Base-by-base conservation (phyloP, 441 rosid genomes). In the Hura crepitans region DNA sequence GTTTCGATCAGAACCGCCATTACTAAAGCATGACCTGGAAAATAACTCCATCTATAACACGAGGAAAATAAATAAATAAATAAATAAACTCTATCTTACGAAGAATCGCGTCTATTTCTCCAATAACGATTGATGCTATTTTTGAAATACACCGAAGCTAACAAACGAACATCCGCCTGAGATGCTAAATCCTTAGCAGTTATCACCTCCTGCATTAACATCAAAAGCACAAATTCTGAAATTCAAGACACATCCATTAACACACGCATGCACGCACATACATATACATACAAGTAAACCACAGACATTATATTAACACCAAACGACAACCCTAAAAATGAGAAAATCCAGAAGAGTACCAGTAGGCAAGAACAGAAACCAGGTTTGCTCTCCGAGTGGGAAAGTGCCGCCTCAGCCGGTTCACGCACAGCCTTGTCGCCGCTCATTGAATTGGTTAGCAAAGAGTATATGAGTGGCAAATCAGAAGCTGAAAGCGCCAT, bases 401-500 rank as follows among this genome's bases (percentile, higher is more conserved):
- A 77, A 12, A 96, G 87, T 82, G 97, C 92, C 73, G 82, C 79
- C 87, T 96, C 99, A 27, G 99, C 97, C 69, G 97, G 97, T 66
- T 86, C 83, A 27, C 97, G 90, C 43, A 89, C 78, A 76, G 79
- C 73, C 83, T 84, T 92, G 68, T 93, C 94, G 53, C 86, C 86
- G 82, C 97, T 91, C 97, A 96, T 84, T 68, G 99, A 93, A 79
- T 96, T 91, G 23, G 89, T 72, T 10, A 96, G 86, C 80, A 91
- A 62, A 62, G 92, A 75, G 84, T 91, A 96, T 77, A 96, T 73
- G 28, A 86, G 89, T 64, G 92, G 96, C 59, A 93, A 87, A 88
- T 96, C 98, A 51, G 98, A 83, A 77, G 91, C 92, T 43, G 98
- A 88, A 3, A 96, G 86, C 72, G 97, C 97, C 99, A 96, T 96